Conservation (phyloP, 495 filamentous ascomycete species). For the Elasticomyces elasticus region DNA sequence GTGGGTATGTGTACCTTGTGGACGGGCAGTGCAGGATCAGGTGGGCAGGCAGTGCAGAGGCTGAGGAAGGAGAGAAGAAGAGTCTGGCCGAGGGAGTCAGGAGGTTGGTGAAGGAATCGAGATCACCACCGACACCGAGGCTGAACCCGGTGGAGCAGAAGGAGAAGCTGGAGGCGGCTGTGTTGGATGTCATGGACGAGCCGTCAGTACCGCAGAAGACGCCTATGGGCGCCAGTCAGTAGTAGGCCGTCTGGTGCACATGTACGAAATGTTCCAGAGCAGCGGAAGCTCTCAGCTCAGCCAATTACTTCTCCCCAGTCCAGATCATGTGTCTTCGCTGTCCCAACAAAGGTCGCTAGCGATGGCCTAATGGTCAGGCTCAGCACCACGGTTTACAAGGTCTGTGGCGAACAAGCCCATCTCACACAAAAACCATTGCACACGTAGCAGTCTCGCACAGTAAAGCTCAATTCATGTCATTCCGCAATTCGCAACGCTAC, state of each 20-base stretch:
- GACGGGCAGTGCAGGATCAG: constrained; percentile 81
- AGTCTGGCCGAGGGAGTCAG: constrained; percentile 57
- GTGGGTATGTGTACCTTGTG: constrained; percentile 89
- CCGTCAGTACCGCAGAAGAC: too few species aligned
- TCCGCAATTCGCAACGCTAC: not conserved
- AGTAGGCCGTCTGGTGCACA: not conserved
- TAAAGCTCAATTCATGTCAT: not conserved
- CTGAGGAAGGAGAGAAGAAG: constrained; percentile 58
- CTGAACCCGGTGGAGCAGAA: not conserved
- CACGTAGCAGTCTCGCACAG: too few species aligned
- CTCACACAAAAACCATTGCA: too few species aligned
- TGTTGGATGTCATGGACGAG: constrained; percentile 7
- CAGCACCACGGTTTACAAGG: too few species aligned
- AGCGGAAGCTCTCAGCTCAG: too few species aligned
- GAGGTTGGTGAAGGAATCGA: constrained; percentile 54
- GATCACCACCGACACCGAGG: constrained; percentile 2
- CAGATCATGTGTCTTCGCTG: too few species aligned
- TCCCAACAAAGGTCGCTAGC: too few species aligned
- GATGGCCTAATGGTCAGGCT: too few species aligned
- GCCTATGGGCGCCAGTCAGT: not conserved
- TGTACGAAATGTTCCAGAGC: too few species aligned
- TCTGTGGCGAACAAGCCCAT: too few species aligned
- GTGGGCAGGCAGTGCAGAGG: constrained; percentile 85
- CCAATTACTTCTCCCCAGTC: too few species aligned
- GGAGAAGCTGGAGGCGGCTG: constrained; percentile 11